Evolutionary conservation across 78 protist species (phyloP).

Genomic region (Protostelium mycophagum): DNA sequence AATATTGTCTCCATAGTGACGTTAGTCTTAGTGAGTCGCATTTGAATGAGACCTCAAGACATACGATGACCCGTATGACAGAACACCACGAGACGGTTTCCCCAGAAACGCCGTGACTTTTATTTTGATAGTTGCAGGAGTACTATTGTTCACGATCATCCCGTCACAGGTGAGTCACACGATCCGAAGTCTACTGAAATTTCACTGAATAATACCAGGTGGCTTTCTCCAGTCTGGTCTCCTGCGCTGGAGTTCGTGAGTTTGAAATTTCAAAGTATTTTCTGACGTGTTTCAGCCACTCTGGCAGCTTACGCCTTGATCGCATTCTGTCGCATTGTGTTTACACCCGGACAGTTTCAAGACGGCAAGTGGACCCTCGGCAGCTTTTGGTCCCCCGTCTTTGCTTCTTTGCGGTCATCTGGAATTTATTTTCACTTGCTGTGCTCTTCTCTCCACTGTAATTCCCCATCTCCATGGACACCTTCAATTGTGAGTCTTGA

Average conservation of each 20-base stretch:
- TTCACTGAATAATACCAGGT: neutral
- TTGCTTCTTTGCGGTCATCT: neutral
- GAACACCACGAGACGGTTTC: neutral
- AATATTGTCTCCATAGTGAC: neutral
- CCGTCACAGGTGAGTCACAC: neutral
- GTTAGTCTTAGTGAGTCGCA: neutral
- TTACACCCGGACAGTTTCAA: neutral
- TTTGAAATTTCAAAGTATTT: no score
- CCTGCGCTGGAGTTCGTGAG: neutral
- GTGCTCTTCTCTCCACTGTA: neutral
- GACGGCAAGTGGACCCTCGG: neutral
- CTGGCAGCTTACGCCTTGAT: neutral
- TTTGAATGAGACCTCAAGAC: neutral
- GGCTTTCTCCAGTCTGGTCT: neutral
- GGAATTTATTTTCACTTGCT: neutral
- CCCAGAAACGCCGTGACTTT: neutral
- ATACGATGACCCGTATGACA: neutral
- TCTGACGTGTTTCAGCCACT: neutral
- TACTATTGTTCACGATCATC: neutral
- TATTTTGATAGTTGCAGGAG: neutral
- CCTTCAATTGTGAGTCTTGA: neutral
- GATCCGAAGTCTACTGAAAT: neutral
- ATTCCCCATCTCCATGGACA: neutral
- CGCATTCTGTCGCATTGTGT: neutral
- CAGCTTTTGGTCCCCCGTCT: neutral